phyloP scores from a whole-genome alignment of 2,329 filamentous ascomycete genomes.

The Botrytis fragariae region DNA sequence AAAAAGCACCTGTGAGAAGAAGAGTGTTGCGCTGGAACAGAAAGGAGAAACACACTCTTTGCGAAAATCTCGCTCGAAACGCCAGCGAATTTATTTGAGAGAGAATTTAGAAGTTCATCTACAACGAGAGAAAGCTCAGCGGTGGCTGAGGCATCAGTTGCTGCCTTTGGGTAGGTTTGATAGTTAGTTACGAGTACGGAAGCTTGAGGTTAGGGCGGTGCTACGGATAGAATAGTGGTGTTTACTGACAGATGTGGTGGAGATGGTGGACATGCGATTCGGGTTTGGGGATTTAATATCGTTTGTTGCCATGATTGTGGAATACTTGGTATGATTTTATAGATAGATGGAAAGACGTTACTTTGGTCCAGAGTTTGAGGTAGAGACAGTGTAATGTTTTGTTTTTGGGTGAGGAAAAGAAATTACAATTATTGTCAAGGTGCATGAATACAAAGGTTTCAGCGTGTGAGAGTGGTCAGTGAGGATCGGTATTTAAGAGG shows the following conservation, averaged over 20 bases:
- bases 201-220: constrained; percentile 12
- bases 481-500: background rate
- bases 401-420: background rate
- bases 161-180: constrained; percentile 23
- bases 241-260: constrained; percentile 26
- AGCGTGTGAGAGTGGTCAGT: background rate
- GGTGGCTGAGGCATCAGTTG: constrained; percentile 32
- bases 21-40: background rate
- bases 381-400: background rate
- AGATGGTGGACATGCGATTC: constrained; percentile 27
- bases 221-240: background rate
- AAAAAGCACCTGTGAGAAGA: background rate
- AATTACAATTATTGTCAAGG: background rate
- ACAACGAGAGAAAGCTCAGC: constrained; percentile 54
- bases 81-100: constrained; percentile 80
- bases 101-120: constrained; percentile 79
- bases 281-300: constrained; percentile 24
- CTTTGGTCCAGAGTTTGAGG: background rate
- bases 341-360: background rate
- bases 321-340: background rate
- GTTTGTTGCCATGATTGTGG: constrained; percentile 24
- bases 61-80: constrained; percentile 84
- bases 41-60: constrained; percentile 62
- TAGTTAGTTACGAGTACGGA: background rate
- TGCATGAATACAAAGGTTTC: constrained; percentile 9